Conservation (phyloP, 2,329 filamentous ascomycete species). For the Orbilia oligospora region DNA sequence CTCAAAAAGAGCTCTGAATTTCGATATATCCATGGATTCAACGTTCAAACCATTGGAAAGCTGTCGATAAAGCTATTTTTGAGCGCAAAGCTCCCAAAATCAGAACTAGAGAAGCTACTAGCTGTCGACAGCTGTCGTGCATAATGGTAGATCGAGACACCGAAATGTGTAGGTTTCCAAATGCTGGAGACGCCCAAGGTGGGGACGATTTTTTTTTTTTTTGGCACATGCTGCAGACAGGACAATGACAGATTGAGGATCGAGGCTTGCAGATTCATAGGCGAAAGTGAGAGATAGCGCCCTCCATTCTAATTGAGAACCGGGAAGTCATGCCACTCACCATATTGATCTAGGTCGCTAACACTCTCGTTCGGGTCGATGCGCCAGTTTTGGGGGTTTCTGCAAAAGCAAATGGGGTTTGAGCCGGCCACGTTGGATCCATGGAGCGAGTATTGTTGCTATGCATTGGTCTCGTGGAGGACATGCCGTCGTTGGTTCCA, state of each 20-base stretch:
- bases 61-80: neutral
- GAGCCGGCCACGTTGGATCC: neutral
- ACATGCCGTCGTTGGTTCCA: constrained; percentile 5
- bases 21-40: neutral
- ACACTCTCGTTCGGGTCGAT: neutral
- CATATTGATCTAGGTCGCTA: neutral
- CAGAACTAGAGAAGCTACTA: neutral
- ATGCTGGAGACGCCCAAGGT: neutral
- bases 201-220: neutral
- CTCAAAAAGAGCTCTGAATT: neutral
- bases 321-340: neutral
- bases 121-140: constrained; percentile 22
- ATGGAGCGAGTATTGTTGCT: neutral
- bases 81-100: neutral
- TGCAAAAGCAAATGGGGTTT: neutral
- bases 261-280: constrained; percentile 13
- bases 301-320: neutral
- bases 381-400: neutral
- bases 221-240: neutral
- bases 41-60: neutral
- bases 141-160: neutral
- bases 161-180: constrained; percentile 11
- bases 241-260: neutral
- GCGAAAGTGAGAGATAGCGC: constrained; percentile 23
- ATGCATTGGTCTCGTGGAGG: neutral